These are phyloP conservation scores for Jamesozyma spencerorum DNA, from an alignment of 805 yeast genomes.

Conservation along the genomic window DNA sequence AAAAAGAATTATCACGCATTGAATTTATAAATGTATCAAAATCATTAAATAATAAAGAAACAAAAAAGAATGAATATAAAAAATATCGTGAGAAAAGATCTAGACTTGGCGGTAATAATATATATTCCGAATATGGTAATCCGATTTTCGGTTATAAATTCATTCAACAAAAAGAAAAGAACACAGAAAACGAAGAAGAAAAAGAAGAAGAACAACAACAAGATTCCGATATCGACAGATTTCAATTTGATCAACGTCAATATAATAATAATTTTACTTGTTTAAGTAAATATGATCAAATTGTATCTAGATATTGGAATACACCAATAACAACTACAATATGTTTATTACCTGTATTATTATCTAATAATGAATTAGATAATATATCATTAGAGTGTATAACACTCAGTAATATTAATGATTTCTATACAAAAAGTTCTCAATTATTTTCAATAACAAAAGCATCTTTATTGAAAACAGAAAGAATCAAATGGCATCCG, in stretches of 20 bases:
- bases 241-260: conserved; percentile 2
- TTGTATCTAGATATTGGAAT: neutral
- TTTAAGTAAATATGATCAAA: neutral
- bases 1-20: too few relatives aligned
- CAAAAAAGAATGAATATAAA: neutral
- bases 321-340: neutral
- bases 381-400: neutral
- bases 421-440: conserved; percentile 11
- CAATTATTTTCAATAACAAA: conserved; percentile 1
- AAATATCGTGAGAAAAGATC: neutral
- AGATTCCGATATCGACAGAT: conserved; percentile 1
- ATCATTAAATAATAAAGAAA: too few relatives aligned
- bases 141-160: conserved; percentile 14
- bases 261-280: neutral
- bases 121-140: conserved; percentile 13
- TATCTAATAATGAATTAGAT: neutral
- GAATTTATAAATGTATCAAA: too few relatives aligned
- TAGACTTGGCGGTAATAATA: neutral
- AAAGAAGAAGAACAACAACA: neutral
- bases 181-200: neutral
- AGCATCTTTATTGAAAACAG: conserved; percentile 31
- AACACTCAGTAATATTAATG: neutral
- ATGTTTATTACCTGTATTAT: neutral
- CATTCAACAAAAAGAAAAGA: conserved; percentile 4
- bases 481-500: conserved; percentile 64